phyloP scores from a whole-genome alignment of 495 filamentous ascomycete species.

The Ramalina intermedia region DNA sequence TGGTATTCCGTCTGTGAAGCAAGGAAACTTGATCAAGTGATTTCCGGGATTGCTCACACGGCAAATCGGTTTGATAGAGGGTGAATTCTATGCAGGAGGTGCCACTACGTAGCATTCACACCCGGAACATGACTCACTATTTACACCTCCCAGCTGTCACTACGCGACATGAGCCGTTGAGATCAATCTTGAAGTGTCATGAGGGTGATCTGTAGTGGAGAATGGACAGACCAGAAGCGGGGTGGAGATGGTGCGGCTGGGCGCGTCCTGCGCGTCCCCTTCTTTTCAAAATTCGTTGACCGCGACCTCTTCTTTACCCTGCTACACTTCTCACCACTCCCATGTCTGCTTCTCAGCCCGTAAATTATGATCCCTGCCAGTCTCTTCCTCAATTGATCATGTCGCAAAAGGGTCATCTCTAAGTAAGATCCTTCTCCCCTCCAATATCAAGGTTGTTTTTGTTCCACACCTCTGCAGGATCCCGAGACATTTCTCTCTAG shows the following conservation, averaged over 20 bases:
- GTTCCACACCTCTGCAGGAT: slow-evolving; percentile 6
- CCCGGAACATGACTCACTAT: no score
- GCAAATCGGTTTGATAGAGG: no score
- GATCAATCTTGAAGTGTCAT: no score
- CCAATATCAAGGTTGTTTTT: slow-evolving; percentile 4
- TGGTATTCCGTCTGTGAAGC: no score
- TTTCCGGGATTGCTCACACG: no score
- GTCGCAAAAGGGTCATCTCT: not conserved
- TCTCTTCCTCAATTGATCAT: slow-evolving; percentile 2
- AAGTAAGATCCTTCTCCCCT: not conserved
- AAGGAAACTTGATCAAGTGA: no score
- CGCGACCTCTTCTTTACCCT: slow-evolving; percentile 6
- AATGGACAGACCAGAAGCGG: not conserved
- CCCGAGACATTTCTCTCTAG: not conserved
- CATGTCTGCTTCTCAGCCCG: not conserved
- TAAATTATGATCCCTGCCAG: not conserved
- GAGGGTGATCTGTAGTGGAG: not conserved
- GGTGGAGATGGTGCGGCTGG: not conserved
- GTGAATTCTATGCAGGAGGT: no score
- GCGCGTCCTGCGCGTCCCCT: no score
- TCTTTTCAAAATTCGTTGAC: not conserved
- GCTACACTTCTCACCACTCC: not conserved
- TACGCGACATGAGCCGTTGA: no score
- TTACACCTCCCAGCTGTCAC: no score
- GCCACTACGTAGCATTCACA: no score